These are phyloP conservation scores for Nigrograna mackinnonii DNA, from an alignment of 2,329 filamentous ascomycete species.

Conservation along the genomic window DNA sequence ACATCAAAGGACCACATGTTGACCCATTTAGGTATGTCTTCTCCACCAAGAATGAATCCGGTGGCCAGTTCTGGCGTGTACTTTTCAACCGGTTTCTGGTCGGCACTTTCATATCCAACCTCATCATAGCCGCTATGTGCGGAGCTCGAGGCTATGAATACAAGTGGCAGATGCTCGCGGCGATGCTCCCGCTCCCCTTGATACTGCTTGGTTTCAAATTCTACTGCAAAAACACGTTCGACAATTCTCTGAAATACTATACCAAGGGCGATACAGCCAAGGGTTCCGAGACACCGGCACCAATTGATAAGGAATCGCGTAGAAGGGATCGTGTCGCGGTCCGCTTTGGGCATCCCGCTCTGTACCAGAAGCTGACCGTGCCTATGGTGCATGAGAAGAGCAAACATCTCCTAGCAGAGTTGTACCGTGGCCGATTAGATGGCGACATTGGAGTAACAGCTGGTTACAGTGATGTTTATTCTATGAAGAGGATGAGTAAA, in stretches of 20 bases:
- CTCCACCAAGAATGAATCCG: conserved; percentile 94
- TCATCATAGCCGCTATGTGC: conserved; percentile 76
- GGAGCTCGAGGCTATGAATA: conserved; percentile 64
- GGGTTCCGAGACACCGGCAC: conserved; percentile 50
- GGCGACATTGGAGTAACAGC: conserved; percentile 59
- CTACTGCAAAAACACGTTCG: conserved; percentile 77
- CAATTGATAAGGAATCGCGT: conserved; percentile 46
- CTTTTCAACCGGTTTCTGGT: conserved; percentile 94
- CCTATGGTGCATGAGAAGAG: conserved; percentile 95
- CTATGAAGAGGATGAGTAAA: conserved; percentile 75
- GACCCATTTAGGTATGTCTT: conserved; percentile 68
- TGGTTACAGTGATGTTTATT: conserved; percentile 81
- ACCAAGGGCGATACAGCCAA: conserved; percentile 63
- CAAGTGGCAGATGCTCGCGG: conserved; percentile 63
- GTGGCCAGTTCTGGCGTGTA: conserved; percentile 88
- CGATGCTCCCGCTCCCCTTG: conserved; percentile 75
- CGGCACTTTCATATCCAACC: conserved; percentile 74
- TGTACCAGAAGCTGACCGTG: conserved; percentile 87
- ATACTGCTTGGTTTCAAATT: conserved; percentile 83
- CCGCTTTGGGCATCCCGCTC: conserved; percentile 86
- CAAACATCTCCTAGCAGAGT: conserved; percentile 79
- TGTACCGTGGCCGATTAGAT: conserved; percentile 83
- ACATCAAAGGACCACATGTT: conserved; percentile 4
- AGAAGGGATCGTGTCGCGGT: conserved; percentile 70
- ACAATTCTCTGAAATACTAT: conserved; percentile 80